A percentile compares a stretch with the other conserved stretches of the same genome.
phyloP scores from a whole-genome alignment of 768 basidiomycete genomes.

The Gelatoporia subvermispora region DNA sequence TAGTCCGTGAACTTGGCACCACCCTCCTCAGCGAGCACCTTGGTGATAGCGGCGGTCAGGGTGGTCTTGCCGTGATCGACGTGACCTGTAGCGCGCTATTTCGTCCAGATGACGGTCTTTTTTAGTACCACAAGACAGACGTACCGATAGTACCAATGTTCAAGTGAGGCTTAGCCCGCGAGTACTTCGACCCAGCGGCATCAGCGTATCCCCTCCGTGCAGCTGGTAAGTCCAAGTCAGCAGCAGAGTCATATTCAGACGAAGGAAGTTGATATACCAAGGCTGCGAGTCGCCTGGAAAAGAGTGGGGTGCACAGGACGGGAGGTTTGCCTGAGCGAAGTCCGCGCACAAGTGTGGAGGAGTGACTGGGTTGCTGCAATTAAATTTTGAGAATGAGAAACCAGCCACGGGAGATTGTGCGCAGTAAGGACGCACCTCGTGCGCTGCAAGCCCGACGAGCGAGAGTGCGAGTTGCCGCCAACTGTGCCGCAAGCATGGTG shows the following conservation, averaged over 20 bases:
- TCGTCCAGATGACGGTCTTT: not conserved
- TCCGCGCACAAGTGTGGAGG: slow-evolving; percentile 19
- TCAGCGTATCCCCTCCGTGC: slow-evolving; percentile 74
- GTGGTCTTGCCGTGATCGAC: slow-evolving; percentile 99
- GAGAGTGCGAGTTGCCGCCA: slow-evolving; percentile 46
- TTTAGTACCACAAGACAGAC: slow-evolving; percentile 7
- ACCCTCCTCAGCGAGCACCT: slow-evolving; percentile 74
- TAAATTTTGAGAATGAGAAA: no score
- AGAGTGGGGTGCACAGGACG: slow-evolving; percentile 12
- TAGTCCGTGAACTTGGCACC: slow-evolving; percentile 91
- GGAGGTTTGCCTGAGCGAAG: slow-evolving; percentile 20
- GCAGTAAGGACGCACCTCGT: slow-evolving; percentile 30
- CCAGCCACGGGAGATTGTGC: not conserved
- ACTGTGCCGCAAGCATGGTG: slow-evolving; percentile 42
- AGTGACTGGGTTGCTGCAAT: slow-evolving; percentile 21
- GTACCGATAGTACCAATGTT: slow-evolving; percentile 92
- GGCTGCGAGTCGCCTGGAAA: slow-evolving; percentile 13
- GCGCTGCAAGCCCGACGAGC: slow-evolving; percentile 42
- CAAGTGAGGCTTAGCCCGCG: slow-evolving; percentile 84
- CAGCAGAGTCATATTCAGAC: not conserved
- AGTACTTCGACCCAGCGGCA: slow-evolving; percentile 43
- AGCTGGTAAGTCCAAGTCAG: slow-evolving; percentile 28
- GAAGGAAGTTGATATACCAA: no score
- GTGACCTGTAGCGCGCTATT: slow-evolving; percentile 53
- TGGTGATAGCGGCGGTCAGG: slow-evolving; percentile 93